Conservation (phyloP, 2,329 filamentous ascomycete genomes). For the Claviceps humidiphila region DNA sequence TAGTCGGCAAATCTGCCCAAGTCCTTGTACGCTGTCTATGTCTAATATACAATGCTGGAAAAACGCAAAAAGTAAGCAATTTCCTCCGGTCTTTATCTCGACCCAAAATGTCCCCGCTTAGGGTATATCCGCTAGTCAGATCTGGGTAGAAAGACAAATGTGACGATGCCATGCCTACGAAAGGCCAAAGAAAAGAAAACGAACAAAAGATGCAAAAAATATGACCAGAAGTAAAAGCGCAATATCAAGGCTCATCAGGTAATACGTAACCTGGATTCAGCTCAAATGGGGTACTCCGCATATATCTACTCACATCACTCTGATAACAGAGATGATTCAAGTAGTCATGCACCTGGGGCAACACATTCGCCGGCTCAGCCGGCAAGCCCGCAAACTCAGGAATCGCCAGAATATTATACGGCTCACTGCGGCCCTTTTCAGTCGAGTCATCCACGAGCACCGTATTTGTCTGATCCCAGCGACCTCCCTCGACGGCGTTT, state of each 20-base stretch:
- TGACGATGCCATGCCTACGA: too few relatives aligned
- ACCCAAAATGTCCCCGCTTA: too few relatives aligned
- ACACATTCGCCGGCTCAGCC: slow-evolving; percentile 28
- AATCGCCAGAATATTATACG: slow-evolving; percentile 67
- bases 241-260: background rate
- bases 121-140: too few relatives aligned
- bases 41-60: too few relatives aligned
- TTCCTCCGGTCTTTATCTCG: too few relatives aligned
- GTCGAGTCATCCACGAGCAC: slow-evolving; percentile 76
- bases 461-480: slow-evolving; percentile 76
- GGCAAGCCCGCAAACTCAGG: slow-evolving; percentile 55
- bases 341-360: slow-evolving; percentile 49
- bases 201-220: background rate
- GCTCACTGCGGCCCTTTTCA: slow-evolving; percentile 72
- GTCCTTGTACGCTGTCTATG: too few relatives aligned
- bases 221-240: background rate
- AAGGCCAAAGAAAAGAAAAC: background rate
- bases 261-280: slow-evolving; percentile 18
- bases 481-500: slow-evolving; percentile 20
- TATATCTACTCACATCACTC: slow-evolving; percentile 49
- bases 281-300: slow-evolving; percentile 37
- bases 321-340: slow-evolving; percentile 41
- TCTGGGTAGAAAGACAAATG: too few relatives aligned
- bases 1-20: too few relatives aligned
- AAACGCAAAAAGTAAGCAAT: too few relatives aligned